phyloP scores from a whole-genome alignment of 306 rosid genomes.

The Ormosia semicastrata region DNA sequence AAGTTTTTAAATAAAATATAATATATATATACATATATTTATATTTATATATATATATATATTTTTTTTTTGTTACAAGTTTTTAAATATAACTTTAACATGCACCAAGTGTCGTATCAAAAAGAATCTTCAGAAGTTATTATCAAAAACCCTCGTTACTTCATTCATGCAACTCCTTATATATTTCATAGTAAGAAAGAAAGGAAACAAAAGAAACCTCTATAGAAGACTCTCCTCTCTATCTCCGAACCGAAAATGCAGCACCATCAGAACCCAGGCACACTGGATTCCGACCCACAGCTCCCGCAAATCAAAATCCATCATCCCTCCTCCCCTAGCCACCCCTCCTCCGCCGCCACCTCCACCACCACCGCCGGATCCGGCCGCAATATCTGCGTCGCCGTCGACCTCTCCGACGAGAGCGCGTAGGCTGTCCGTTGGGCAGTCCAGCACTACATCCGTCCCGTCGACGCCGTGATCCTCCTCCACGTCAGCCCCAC shows the following conservation, averaged over 20 bases:
- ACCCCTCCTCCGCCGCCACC: slow-evolving; percentile 38
- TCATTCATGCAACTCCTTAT: background rate
- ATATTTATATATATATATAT: too few relatives aligned
- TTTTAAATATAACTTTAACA: too few relatives aligned
- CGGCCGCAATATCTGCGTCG: slow-evolving; percentile 92
- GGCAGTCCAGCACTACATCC: slow-evolving; percentile 93
- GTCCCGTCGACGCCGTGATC: slow-evolving; percentile 94
- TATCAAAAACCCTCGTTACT: background rate
- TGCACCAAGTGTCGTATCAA: too few relatives aligned
- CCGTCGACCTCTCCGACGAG: slow-evolving; percentile 96
- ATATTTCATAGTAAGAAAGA: background rate
- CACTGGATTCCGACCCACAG: slow-evolving; percentile 68
- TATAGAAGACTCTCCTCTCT: slow-evolving; percentile 16
- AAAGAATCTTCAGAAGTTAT: too few relatives aligned
- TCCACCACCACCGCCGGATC: slow-evolving; percentile 96
- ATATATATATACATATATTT: too few relatives aligned
- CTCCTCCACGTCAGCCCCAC: slow-evolving; percentile 99
- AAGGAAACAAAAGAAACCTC: background rate
- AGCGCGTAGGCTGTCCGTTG: slow-evolving; percentile 92
- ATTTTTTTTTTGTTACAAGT: too few relatives aligned
- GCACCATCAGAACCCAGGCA: slow-evolving; percentile 34
- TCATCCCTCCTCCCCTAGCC: slow-evolving; percentile 76
- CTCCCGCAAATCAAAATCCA: slow-evolving; percentile 88
- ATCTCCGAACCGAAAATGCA: slow-evolving; percentile 29
- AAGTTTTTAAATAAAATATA: too few relatives aligned